Conservation (phyloP, 805 yeast species). For the Blastobotrys americana region DNA sequence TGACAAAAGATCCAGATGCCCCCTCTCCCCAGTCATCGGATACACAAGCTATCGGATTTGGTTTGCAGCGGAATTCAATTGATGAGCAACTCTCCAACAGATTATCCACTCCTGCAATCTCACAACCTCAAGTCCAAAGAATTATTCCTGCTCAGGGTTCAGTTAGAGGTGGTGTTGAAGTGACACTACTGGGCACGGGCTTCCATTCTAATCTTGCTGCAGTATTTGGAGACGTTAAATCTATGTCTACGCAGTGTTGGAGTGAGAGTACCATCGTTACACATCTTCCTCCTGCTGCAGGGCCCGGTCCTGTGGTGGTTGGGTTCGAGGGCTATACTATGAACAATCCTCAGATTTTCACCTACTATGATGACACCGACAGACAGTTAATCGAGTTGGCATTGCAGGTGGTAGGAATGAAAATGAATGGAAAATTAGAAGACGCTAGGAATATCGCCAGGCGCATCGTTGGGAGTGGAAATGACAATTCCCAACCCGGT, state of each 20-base stretch:
- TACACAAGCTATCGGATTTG: slow-evolving; percentile 1
- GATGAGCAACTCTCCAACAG: neutral
- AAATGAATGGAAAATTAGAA: slow-evolving; percentile 93
- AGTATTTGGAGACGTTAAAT: slow-evolving; percentile 59
- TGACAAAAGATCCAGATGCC: neutral
- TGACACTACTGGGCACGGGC: slow-evolving; percentile 80
- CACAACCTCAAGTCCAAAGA: slow-evolving; percentile 68
- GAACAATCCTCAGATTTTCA: slow-evolving; percentile 53
- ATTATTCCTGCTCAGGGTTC: slow-evolving; percentile 96
- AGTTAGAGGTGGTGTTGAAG: slow-evolving; percentile 91
- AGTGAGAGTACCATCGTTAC: slow-evolving; percentile 91
- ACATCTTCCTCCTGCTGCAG: slow-evolving; percentile 82
- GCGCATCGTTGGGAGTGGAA: slow-evolving; percentile 65
- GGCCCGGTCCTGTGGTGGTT: slow-evolving; percentile 88
- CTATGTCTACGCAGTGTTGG: slow-evolving; percentile 87
- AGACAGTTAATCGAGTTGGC: slow-evolving; percentile 92
- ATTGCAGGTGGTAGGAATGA: slow-evolving; percentile 89
- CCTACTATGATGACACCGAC: slow-evolving; percentile 93
- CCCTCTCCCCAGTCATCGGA: slow-evolving; percentile 6
- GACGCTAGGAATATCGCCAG: slow-evolving; percentile 93
- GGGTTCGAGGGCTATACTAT: slow-evolving; percentile 56
- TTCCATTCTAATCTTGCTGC: slow-evolving; percentile 79
- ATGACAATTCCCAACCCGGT: too few relatives aligned
- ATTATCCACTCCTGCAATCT: neutral
- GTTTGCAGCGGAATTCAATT: too few relatives aligned